Conservation (phyloP, 768 basidiomycete genomes). For the Boletus sensibilis region DNA sequence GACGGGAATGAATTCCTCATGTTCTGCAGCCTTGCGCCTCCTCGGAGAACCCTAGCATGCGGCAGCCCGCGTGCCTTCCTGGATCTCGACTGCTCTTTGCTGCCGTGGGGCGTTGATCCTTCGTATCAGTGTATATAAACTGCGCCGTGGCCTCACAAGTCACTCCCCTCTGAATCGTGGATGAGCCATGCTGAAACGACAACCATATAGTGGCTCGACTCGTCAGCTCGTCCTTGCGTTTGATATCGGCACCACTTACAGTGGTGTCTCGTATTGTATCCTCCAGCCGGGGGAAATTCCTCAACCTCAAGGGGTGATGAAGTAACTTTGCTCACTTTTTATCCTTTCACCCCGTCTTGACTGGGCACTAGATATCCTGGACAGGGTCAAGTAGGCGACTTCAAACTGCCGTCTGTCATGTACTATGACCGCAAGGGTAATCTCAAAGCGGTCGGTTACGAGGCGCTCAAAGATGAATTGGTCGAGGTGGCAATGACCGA, state of each 20-base stretch:
- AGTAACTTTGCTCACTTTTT: background rate
- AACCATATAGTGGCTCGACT: slow-evolving; percentile 34
- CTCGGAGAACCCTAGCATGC: background rate
- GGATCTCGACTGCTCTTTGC: slow-evolving; percentile 1
- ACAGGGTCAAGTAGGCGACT: slow-evolving; percentile 39
- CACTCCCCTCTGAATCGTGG: background rate
- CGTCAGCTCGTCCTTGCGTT: slow-evolving; percentile 37
- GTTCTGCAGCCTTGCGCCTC: background rate
- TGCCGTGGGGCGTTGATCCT: background rate
- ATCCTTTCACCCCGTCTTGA: background rate
- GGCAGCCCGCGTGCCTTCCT: background rate
- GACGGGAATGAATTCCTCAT: slow-evolving; percentile 4
- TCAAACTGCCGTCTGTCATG: slow-evolving; percentile 46
- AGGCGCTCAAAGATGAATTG: slow-evolving; percentile 38
- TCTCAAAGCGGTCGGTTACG: slow-evolving; percentile 40
- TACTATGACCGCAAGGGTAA: slow-evolving; percentile 42
- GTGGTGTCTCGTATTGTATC: slow-evolving; percentile 38
- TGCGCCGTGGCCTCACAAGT: background rate
- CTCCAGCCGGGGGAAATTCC: slow-evolving; percentile 36
- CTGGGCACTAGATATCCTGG: slow-evolving; percentile 33
- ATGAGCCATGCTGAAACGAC: slow-evolving; percentile 28
- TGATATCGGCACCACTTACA: slow-evolving; percentile 39
- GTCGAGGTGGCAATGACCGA: slow-evolving; percentile 36
- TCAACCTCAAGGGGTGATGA: slow-evolving; percentile 22
- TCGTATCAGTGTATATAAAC: slow-evolving; percentile 3